Evolutionary conservation across 371 early-diverging fungal genomes (phyloP).

Genomic region (Mucor sp.): DNA sequence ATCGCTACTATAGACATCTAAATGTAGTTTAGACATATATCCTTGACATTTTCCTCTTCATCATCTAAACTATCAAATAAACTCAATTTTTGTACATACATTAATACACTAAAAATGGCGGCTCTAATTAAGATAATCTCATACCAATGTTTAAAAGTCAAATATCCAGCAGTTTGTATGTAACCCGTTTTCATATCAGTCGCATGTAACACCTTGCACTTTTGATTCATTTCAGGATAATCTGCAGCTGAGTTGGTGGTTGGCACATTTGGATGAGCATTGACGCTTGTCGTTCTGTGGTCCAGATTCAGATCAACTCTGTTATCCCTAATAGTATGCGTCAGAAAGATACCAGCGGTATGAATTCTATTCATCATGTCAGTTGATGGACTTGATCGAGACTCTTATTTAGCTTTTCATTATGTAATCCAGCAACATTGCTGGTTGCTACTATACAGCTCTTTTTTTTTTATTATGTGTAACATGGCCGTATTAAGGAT

Average conservation of each 20-base stretch:
- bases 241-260: background rate
- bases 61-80: background rate
- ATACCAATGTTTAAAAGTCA: background rate
- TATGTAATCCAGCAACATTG: background rate
- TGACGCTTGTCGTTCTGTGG: background rate
- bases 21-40: background rate
- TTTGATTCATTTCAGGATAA: background rate
- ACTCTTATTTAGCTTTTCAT: background rate
- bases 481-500: background rate
- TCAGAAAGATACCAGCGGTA: background rate
- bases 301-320: background rate
- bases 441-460: background rate
- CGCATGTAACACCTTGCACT: background rate
- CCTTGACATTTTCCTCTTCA: background rate
- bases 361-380: background rate
- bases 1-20: background rate
- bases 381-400: background rate
- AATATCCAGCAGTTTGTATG: background rate
- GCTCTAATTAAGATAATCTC: background rate
- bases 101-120: background rate
- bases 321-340: background rate
- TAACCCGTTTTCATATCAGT: background rate
- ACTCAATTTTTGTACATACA: background rate
- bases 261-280: background rate
- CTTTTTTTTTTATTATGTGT: background rate